Conservation (phyloP, 2,329 filamentous ascomycete genomes). For the Apiospora phragmitis region DNA sequence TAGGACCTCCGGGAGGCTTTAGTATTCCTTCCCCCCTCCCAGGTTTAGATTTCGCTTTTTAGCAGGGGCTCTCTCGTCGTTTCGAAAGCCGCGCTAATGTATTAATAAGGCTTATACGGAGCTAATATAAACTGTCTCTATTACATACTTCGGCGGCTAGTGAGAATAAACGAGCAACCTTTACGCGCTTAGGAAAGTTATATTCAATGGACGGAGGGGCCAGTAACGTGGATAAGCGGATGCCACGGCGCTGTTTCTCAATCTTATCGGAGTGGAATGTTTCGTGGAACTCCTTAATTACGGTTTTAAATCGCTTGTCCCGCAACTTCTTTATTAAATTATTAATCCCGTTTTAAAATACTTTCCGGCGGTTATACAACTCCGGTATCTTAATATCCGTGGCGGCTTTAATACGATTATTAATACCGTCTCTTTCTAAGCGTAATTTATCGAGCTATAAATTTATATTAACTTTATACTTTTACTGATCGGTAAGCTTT, state of each 20-base stretch:
- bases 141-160: background rate
- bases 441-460: constrained; percentile 13
- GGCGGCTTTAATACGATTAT: background rate
- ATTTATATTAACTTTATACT: constrained; percentile 20
- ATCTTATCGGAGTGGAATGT: background rate
- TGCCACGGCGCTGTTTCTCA: background rate
- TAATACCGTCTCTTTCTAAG: background rate
- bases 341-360: background rate
- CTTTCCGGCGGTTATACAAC: background rate
- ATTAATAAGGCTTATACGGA: background rate
- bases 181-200: background rate
- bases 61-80: background rate
- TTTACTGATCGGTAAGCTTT: constrained; percentile 20
- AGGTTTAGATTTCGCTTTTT: background rate
- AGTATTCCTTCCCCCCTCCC: background rate
- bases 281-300: background rate
- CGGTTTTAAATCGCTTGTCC: background rate
- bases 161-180: background rate
- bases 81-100: background rate
- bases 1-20: background rate
- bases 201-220: background rate
- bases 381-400: background rate
- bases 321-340: background rate
- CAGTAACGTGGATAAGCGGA: background rate
- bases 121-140: background rate